phyloP scores from a whole-genome alignment of 306 rosid species.

The Inga laurina region DNA sequence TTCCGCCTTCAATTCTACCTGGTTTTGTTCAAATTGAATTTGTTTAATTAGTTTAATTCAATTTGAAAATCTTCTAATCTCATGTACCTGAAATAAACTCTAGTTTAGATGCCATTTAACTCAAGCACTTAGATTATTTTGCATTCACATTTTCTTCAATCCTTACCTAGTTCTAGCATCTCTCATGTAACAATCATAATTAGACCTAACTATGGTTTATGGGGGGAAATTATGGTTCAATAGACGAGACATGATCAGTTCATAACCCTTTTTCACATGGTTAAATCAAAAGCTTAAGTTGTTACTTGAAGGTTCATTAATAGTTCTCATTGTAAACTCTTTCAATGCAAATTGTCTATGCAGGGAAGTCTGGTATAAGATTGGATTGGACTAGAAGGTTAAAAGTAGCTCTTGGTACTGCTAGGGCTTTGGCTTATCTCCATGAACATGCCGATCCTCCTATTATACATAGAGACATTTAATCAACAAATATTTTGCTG shows the following conservation, averaged over 20 bases:
- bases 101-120: no score
- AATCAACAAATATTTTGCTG: constrained; percentile 51
- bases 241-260: no score
- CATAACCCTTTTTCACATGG: not conserved
- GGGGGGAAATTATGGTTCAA: no score
- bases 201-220: no score
- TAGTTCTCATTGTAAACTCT: not conserved
- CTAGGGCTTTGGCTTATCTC: constrained; percentile 53
- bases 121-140: no score
- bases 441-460: constrained; percentile 58
- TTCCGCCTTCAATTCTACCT: no score
- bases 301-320: not conserved
- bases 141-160: no score
- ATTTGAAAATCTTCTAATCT: no score
- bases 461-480: constrained; percentile 56
- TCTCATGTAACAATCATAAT: no score
- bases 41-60: no score
- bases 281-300: not conserved
- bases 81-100: no score
- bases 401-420: constrained; percentile 44
- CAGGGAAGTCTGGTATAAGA: constrained; percentile 49
- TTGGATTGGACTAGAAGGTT: constrained; percentile 58
- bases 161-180: not conserved
- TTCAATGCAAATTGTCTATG: not conserved
- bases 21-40: no score